Percentiles rank a stretch among this genome's conserved stretches.
phyloP scores from a whole-genome alignment of 129 eudicot species.

The Ambrosia artemisiifolia region DNA sequence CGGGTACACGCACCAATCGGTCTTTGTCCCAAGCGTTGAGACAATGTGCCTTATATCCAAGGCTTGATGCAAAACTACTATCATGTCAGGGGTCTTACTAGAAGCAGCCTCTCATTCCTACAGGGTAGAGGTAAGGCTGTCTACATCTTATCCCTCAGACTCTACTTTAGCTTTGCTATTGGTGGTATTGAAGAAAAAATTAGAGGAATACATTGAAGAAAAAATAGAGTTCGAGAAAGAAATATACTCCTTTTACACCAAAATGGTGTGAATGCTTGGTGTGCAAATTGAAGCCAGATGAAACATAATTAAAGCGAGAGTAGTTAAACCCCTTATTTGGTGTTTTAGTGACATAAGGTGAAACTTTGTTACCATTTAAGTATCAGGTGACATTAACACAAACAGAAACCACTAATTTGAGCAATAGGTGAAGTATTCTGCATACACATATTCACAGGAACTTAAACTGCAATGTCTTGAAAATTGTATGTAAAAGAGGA shows the following conservation, averaged over 20 bases:
- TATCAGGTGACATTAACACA: too few species aligned
- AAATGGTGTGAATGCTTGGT: background rate
- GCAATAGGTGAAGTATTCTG: background rate
- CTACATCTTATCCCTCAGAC: too few species aligned
- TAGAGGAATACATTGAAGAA: too few species aligned
- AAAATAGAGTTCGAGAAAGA: background rate
- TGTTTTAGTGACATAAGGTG: background rate
- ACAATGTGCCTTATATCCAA: too few species aligned
- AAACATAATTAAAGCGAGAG: background rate
- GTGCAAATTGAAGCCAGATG: background rate
- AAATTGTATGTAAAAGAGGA: slow-evolving; percentile 3
- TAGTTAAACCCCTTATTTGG: background rate
- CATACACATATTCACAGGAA: background rate
- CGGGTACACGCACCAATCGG: too few species aligned
- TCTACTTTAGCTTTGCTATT: too few species aligned
- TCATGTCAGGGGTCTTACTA: too few species aligned
- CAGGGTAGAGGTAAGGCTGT: too few species aligned
- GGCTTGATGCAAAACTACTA: too few species aligned
- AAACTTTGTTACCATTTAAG: background rate
- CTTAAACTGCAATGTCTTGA: background rate
- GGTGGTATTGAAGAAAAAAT: background rate
- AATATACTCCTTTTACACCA: background rate
- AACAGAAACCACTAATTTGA: background rate
- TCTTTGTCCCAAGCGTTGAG: too few species aligned
- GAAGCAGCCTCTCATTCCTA: too few species aligned